Conservation (phyloP, 2,329 filamentous ascomycete genomes). For the Acephala macrosclerotiorum region DNA sequence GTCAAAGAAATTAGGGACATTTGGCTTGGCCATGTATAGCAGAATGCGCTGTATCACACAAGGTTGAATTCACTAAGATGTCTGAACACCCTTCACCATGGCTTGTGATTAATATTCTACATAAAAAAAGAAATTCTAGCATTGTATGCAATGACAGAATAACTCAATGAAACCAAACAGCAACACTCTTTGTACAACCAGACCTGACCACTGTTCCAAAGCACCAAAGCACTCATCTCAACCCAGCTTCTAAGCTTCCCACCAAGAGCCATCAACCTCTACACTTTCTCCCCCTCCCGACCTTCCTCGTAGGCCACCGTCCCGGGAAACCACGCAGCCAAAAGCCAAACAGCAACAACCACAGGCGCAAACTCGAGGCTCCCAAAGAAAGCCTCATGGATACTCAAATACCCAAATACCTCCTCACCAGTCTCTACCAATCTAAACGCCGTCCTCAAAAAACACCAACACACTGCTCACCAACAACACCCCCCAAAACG, state of each 20-base stretch:
- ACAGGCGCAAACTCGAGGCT: constrained; percentile 62
- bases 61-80: no score
- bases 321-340: constrained; percentile 18
- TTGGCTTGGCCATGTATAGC: no score
- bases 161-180: no score
- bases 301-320: constrained; percentile 14
- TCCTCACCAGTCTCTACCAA: constrained; percentile 60
- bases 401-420: constrained; percentile 52
- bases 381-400: constrained; percentile 60
- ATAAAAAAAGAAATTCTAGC: no score
- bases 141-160: no score
- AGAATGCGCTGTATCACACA: not conserved
- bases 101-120: no score
- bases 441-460: not conserved
- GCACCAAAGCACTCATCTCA: no score
- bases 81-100: no score
- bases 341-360: constrained; percentile 51
- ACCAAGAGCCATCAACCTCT: not conserved
- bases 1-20: not conserved
- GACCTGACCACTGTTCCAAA: no score
- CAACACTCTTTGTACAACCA: no score
- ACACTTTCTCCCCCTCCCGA: not conserved
- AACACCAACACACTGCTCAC: not conserved
- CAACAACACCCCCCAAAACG: not conserved
- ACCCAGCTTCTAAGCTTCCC: not conserved